These are phyloP conservation scores for Durio zibethinus DNA, from an alignment of 345 rosid genomes.

Conservation along the genomic window DNA sequence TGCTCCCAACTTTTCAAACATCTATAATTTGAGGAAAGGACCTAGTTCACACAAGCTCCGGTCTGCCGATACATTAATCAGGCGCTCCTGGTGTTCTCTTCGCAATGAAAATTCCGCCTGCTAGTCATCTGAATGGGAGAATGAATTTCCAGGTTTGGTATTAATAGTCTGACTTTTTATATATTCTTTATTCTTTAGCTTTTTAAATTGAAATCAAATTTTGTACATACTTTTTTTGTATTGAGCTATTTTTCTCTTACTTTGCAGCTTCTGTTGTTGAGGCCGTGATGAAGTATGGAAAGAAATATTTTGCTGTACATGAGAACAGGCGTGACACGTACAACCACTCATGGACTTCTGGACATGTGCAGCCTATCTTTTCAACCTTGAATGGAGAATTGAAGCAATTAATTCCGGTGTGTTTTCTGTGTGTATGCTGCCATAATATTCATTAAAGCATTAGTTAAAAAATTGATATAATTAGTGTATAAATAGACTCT, in stretches of 20 bases:
- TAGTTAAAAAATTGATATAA: background rate
- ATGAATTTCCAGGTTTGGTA: constrained; percentile 78
- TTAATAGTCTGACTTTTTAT: background rate
- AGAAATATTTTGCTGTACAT: constrained; percentile 66
- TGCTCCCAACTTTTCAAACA: constrained; percentile 38
- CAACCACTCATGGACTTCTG: constrained; percentile 36
- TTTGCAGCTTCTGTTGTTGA: constrained; percentile 83
- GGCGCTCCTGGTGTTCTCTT: constrained; percentile 43
- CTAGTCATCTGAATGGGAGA: constrained; percentile 78
- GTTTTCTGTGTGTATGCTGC: constrained; percentile 4
- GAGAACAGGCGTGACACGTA: constrained; percentile 80
- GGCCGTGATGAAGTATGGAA: constrained; percentile 79
- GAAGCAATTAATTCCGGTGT: constrained; percentile 75
- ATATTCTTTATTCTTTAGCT: background rate
- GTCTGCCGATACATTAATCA: constrained; percentile 52
- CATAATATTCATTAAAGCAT: background rate
- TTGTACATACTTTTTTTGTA: background rate
- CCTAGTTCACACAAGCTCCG: constrained; percentile 44
- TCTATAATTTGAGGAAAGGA: constrained; percentile 66
- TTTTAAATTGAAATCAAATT: background rate
- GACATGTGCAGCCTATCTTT: constrained; percentile 39
- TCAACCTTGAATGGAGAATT: constrained; percentile 54
- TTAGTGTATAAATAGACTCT: background rate
- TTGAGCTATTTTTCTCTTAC: constrained; percentile 19
- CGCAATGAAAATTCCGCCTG: constrained; percentile 46